These are phyloP conservation scores for Mycosphaerella sp. DNA, from an alignment of 2,329 filamentous ascomycete genomes.

Conservation along the genomic window DNA sequence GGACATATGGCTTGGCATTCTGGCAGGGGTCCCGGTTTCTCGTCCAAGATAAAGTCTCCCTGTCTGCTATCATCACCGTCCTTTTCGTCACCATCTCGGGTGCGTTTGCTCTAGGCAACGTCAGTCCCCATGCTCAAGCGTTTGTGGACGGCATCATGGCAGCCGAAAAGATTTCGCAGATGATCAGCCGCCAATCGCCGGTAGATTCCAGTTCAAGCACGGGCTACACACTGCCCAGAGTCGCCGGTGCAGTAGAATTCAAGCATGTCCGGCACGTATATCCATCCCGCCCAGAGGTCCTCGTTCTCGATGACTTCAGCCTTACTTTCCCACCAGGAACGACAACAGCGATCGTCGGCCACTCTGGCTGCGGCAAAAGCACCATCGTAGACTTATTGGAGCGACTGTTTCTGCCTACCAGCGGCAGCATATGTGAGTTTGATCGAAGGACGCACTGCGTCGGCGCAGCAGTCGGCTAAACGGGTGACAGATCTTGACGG, in stretches of 20 bases:
- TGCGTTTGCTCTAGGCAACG: not conserved
- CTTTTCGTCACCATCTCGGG: not conserved
- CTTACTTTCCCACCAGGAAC: slow-evolving; percentile 32
- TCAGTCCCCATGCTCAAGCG: not conserved
- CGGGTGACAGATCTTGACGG: not conserved
- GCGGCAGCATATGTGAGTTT: slow-evolving; percentile 1
- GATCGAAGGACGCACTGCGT: too few species aligned
- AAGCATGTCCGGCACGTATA: slow-evolving; percentile 38
- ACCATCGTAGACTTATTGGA: slow-evolving; percentile 36
- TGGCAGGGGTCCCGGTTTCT: not conserved
- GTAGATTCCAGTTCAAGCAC: not conserved
- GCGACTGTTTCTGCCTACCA: slow-evolving; percentile 35
- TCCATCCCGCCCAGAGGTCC: slow-evolving; percentile 36
- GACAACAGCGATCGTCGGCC: slow-evolving; percentile 37
- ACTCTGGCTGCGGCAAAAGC: slow-evolving; percentile 39
- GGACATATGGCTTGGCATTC: not conserved
- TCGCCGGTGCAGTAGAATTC: slow-evolving; percentile 27
- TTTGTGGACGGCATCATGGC: not conserved
- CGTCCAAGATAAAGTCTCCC: not conserved
- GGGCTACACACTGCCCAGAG: not conserved
- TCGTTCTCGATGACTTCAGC: slow-evolving; percentile 35
- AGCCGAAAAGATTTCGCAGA: not conserved
- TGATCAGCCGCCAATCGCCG: not conserved
- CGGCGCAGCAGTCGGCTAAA: too few species aligned
- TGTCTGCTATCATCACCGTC: not conserved